phyloP scores from a whole-genome alignment of 1,284 basidiomycete species.

The Sutorius eximius region DNA sequence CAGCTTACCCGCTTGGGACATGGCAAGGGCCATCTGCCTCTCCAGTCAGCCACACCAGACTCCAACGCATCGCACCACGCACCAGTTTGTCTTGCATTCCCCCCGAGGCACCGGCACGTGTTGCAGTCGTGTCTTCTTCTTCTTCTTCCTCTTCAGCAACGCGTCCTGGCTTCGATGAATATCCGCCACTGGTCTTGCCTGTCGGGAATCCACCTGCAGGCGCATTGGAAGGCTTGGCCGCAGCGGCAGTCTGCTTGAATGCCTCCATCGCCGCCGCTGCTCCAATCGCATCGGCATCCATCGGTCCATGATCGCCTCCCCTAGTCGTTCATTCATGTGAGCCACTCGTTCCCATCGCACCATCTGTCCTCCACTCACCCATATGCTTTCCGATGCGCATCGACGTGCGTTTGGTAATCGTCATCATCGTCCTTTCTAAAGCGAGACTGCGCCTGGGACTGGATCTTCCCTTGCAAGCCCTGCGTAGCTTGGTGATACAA shows the following conservation, averaged over 20 bases:
- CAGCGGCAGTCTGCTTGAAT: slow-evolving; percentile 28
- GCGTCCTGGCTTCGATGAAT: not conserved
- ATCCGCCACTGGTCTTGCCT: slow-evolving; percentile 5
- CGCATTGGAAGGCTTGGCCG: slow-evolving; percentile 3
- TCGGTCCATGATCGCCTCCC: slow-evolving; percentile 26
- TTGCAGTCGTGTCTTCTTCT: slow-evolving; percentile 4
- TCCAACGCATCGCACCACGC: slow-evolving; percentile 2
- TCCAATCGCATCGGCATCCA: slow-evolving; percentile 31
- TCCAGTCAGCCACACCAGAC: not conserved
- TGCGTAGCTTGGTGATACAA: slow-evolving; percentile 24
- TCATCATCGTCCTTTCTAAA: slow-evolving; percentile 3
- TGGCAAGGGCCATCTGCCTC: slow-evolving; percentile 31
- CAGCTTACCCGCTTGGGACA: slow-evolving; percentile 35
- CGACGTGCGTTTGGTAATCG: slow-evolving; percentile 19
- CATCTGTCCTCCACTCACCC: slow-evolving; percentile 21
- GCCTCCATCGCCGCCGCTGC: slow-evolving; percentile 34
- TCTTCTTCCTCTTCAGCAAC: slow-evolving; percentile 3
- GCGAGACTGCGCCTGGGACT: slow-evolving; percentile 13
- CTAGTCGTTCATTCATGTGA: slow-evolving; percentile 10
- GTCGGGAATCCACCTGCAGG: slow-evolving; percentile 22
- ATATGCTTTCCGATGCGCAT: slow-evolving; percentile 35
- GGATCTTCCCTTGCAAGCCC: slow-evolving; percentile 24
- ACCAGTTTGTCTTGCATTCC: slow-evolving; percentile 36
- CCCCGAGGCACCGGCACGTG: slow-evolving; percentile 7
- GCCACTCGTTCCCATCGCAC: not conserved